phyloP scores from a whole-genome alignment of 2,329 filamentous ascomycete genomes.

The Hortaea werneckii region DNA sequence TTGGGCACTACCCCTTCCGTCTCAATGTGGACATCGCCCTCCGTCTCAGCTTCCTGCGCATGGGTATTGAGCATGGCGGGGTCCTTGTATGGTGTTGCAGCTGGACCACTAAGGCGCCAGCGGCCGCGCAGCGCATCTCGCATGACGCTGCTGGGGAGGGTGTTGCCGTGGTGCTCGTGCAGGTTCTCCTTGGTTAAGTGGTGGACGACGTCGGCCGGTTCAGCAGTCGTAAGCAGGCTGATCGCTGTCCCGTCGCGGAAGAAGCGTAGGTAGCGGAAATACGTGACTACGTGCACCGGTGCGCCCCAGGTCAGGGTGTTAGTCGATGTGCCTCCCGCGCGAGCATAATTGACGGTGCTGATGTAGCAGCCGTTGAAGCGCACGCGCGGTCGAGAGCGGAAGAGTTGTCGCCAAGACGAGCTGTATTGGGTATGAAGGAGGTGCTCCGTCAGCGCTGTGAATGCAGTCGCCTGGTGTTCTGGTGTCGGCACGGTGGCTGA shows the following conservation, averaged over 20 bases:
- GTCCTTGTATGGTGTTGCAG: conserved; percentile 12
- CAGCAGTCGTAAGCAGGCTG: conserved; percentile 66
- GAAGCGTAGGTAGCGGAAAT: conserved; percentile 93
- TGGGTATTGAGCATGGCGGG: neutral
- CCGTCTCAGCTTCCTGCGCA: conserved; percentile 30
- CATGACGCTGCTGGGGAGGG: conserved; percentile 48
- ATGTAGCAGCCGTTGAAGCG: conserved; percentile 97
- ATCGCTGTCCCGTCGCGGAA: conserved; percentile 81
- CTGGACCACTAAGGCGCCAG: conserved; percentile 53
- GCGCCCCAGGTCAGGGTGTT: conserved; percentile 66
- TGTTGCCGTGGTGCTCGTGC: conserved; percentile 28
- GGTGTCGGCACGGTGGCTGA: conserved; percentile 7
- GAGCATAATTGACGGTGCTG: conserved; percentile 88
- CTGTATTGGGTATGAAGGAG: conserved; percentile 22
- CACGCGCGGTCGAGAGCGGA: conserved; percentile 71
- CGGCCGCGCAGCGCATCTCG: conserved; percentile 56
- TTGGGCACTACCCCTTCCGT: conserved; percentile 71
- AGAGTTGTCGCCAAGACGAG: conserved; percentile 51
- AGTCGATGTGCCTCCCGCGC: conserved; percentile 62
- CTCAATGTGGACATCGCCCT: conserved; percentile 69
- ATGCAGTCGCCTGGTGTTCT: conserved; percentile 13
- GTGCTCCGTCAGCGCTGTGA: conserved; percentile 14
- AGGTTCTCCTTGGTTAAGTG: conserved; percentile 65
- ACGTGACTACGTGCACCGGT: conserved; percentile 91
- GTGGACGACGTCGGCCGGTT: conserved; percentile 81